Evolutionary conservation across 2,329 filamentous ascomycete species (phyloP).

Genomic region (Lecanoromycetidae sp.): DNA sequence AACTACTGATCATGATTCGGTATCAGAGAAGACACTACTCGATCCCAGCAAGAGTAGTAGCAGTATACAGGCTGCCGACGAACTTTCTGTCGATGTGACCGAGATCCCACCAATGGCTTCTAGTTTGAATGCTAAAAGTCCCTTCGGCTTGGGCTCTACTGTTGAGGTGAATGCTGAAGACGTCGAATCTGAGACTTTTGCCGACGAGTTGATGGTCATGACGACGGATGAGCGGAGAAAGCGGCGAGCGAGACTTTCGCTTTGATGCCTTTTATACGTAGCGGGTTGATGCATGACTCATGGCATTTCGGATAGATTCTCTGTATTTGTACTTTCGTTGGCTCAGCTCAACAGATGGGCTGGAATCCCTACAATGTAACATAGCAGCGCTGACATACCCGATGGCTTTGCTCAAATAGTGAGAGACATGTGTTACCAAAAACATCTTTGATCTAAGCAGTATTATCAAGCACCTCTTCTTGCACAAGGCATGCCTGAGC

Average conservation of each 20-base stretch:
- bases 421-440: too few species aligned
- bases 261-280: too few species aligned
- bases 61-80: slow-evolving; percentile 6
- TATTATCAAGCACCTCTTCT: too few species aligned
- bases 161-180: slow-evolving; percentile 2
- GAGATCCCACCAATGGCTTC: background rate
- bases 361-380: too few species aligned
- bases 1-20: background rate
- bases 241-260: slow-evolving; percentile 1
- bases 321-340: too few species aligned
- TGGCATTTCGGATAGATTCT: too few species aligned
- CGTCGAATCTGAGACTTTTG: slow-evolving; percentile 12
- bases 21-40: slow-evolving; percentile 4
- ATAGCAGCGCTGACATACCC: too few species aligned
- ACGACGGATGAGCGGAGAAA: slow-evolving; percentile 13
- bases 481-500: too few species aligned
- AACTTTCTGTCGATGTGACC: slow-evolving; percentile 5
- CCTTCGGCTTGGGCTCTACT: slow-evolving; percentile 2
- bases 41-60: background rate
- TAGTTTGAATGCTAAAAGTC: background rate
- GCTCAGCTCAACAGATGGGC: too few species aligned
- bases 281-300: too few species aligned
- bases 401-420: too few species aligned
- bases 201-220: slow-evolving; percentile 13
- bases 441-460: too few species aligned